Percentiles rank a stretch among this genome's conserved stretches.
Evolutionary conservation across 108 stramenopile genomes (phyloP).

Genomic region (Cyclotella atomus): DNA sequence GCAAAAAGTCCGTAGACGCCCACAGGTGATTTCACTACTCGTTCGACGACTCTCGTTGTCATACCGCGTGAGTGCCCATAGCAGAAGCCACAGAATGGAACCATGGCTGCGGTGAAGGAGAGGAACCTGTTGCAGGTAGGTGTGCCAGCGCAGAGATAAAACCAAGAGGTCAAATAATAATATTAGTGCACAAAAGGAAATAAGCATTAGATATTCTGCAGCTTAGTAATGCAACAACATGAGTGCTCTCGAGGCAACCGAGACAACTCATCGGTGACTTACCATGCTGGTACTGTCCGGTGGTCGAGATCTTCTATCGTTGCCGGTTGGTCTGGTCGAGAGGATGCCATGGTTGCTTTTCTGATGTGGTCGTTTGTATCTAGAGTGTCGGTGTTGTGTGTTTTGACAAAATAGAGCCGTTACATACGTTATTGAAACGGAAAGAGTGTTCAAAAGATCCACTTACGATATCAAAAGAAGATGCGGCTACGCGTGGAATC

Average conservation of each 20-base stretch:
- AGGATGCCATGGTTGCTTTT: neutral
- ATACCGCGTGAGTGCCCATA: conserved; percentile 76
- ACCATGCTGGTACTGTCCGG: conserved; percentile 27
- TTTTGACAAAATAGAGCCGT: too few relatives aligned
- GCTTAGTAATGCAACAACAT: too few relatives aligned
- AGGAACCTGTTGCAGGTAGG: conserved; percentile 37
- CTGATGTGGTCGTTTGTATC: too few relatives aligned
- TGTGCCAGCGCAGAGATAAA: neutral
- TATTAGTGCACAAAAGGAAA: neutral
- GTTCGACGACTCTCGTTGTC: conserved; percentile 68
- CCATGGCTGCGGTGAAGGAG: conserved; percentile 78
- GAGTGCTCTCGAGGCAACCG: conserved; percentile 29
- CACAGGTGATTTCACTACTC: conserved; percentile 70
- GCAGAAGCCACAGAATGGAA: conserved; percentile 81
- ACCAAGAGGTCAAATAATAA: neutral
- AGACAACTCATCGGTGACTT: neutral
- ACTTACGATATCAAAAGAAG: neutral
- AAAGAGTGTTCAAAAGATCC: too few relatives aligned
- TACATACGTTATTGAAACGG: too few relatives aligned
- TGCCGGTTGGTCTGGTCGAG: conserved; percentile 13
- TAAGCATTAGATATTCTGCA: too few relatives aligned
- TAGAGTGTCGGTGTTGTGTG: too few relatives aligned
- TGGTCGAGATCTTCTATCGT: conserved; percentile 37
- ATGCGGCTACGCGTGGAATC: conserved; percentile 13
- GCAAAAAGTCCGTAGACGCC: conserved; percentile 85